A percentile compares a stretch with the other conserved stretches of the same genome.
Conservation (phyloP, 1,284 basidiomycete species). For the Coniferiporia sulphurascens region DNA sequence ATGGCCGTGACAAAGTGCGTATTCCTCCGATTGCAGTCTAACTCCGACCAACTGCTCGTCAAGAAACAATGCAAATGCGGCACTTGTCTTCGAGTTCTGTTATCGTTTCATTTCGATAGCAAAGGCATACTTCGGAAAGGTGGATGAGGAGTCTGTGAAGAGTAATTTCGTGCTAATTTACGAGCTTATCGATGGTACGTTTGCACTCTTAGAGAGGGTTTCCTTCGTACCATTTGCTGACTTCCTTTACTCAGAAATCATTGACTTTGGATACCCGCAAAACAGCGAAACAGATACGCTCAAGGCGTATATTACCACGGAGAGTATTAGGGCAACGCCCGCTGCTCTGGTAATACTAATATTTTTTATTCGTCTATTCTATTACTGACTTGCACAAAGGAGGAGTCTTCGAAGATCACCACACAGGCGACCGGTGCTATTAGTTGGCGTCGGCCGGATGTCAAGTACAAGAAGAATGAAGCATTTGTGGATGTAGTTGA, state of each 20-base stretch:
- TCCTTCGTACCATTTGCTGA: not conserved
- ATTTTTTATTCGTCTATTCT: slow-evolving; percentile 3
- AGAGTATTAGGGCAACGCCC: slow-evolving; percentile 85
- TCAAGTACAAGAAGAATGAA: slow-evolving; percentile 98
- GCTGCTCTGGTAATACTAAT: slow-evolving; percentile 59
- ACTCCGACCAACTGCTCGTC: slow-evolving; percentile 1
- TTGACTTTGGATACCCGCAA: slow-evolving; percentile 99
- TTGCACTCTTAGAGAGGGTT: not conserved
- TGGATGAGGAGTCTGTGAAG: slow-evolving; percentile 97
- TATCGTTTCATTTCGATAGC: slow-evolving; percentile 94
- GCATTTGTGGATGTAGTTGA: slow-evolving; percentile 98
- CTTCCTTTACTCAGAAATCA: slow-evolving; percentile 65
- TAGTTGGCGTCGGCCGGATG: slow-evolving; percentile 89
- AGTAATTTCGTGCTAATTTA: slow-evolving; percentile 98
- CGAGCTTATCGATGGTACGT: slow-evolving; percentile 87
- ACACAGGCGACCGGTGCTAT: slow-evolving; percentile 93
- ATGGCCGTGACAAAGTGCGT: slow-evolving; percentile 89
- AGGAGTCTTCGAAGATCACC: slow-evolving; percentile 95
- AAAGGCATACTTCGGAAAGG: slow-evolving; percentile 94
- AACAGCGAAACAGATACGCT: slow-evolving; percentile 97
- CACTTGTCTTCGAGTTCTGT: slow-evolving; percentile 96
- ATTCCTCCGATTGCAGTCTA: not conserved
- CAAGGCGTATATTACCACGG: slow-evolving; percentile 97
- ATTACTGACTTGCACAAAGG: slow-evolving; percentile 43
- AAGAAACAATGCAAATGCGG: slow-evolving; percentile 95